Conservation (phyloP, 768 basidiomycete species). For the Albatrellus ellisii region DNA sequence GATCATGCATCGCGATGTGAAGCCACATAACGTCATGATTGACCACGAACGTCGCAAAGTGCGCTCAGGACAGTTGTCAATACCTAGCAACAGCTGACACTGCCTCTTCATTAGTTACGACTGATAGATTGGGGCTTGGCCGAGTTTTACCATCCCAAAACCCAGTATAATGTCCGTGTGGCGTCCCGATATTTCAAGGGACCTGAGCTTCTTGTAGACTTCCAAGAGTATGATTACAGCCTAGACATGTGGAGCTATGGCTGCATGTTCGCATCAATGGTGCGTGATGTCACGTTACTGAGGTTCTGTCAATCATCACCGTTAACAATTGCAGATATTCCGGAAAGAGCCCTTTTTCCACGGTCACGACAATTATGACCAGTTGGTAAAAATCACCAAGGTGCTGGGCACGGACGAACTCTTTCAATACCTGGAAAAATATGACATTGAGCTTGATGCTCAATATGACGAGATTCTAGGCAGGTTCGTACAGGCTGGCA, state of each 20-base stretch:
- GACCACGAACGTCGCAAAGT: constrained; percentile 96
- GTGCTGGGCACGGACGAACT: constrained; percentile 94
- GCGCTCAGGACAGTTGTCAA: constrained; percentile 12
- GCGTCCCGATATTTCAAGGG: constrained; percentile 98
- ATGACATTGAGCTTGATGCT: constrained; percentile 90
- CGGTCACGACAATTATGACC: constrained; percentile 98
- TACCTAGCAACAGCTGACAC: background rate
- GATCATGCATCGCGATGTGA: constrained; percentile 98
- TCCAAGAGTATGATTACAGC: constrained; percentile 97
- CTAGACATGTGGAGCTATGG: constrained; percentile 99
- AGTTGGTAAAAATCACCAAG: constrained; percentile 95
- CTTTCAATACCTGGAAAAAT: constrained; percentile 86
- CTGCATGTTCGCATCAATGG: constrained; percentile 99
- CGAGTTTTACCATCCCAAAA: constrained; percentile 96
- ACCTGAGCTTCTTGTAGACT: constrained; percentile 91
- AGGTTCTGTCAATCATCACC: background rate
- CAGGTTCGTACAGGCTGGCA: constrained; percentile 48
- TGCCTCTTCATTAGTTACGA: constrained; percentile 36
- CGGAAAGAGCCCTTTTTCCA: constrained; percentile 99
- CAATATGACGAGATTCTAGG: constrained; percentile 93
- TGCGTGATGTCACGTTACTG: constrained; percentile 19
- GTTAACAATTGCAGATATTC: constrained; percentile 59
- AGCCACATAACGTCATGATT: constrained; percentile 99
- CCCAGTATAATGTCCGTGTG: constrained; percentile 96
- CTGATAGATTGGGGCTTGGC: constrained; percentile 99